Conservation (phyloP, 805 yeast species). For the Wickerhamiella allomyrinae region DNA sequence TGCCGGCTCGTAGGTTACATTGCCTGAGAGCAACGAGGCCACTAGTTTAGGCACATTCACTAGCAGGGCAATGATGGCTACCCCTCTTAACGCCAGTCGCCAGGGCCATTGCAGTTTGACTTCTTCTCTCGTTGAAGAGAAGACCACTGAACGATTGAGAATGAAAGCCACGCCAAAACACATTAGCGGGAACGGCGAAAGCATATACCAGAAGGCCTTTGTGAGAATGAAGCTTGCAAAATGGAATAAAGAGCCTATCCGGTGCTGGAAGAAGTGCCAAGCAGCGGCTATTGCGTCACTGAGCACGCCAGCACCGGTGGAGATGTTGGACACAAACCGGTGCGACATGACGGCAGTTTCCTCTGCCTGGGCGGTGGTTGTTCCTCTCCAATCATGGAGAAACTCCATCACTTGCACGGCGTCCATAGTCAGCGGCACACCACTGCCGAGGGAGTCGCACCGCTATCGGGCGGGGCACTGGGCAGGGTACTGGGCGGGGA, state of each 20-base stretch:
- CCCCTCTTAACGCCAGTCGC: neutral
- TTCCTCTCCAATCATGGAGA: neutral
- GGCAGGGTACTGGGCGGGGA: no score
- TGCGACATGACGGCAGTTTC: neutral
- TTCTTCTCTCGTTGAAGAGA: neutral
- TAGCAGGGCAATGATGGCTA: neutral
- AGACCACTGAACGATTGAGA: neutral
- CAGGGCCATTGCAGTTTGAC: neutral
- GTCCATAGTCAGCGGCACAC: neutral
- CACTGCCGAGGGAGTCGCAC: no score
- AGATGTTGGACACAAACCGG: no score
- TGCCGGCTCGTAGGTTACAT: neutral
- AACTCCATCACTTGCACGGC: neutral
- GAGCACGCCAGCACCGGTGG: no score
- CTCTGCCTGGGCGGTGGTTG: neutral
- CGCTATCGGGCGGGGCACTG: no score
- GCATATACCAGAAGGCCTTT: neutral
- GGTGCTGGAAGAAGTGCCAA: neutral
- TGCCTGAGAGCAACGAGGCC: neutral
- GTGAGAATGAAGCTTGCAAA: neutral
- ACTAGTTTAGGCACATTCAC: neutral
- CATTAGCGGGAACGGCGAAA: neutral
- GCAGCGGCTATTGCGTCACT: neutral
- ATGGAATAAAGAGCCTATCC: neutral
- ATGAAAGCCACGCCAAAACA: neutral